phyloP scores from a whole-genome alignment of 2,329 filamentous ascomycete genomes.

The Nannizziopsis barbatae region DNA sequence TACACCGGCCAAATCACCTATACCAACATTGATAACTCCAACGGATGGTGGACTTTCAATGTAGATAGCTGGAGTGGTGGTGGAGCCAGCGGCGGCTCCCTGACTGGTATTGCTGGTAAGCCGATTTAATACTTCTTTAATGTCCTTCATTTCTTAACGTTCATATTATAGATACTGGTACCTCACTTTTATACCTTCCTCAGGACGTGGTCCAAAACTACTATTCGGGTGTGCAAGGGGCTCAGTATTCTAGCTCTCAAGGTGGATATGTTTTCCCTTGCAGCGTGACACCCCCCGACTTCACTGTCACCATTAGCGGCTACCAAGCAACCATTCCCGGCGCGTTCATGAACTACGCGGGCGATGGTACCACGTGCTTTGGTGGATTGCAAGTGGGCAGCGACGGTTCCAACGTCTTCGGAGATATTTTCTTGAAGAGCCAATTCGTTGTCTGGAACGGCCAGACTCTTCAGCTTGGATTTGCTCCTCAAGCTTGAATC shows the following conservation, averaged over 20 bases:
- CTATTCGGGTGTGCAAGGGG: slow-evolving; percentile 47
- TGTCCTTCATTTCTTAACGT: background rate
- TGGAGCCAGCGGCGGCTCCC: slow-evolving; percentile 13
- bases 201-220: slow-evolving; percentile 46
- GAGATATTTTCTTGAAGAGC: slow-evolving; percentile 49
- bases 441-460: slow-evolving; percentile 50
- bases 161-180: slow-evolving; percentile 49
- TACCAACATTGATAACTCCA: slow-evolving; percentile 47
- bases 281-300: too few species aligned
- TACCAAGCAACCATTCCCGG: too few species aligned
- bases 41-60: slow-evolving; percentile 58
- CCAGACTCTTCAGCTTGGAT: slow-evolving; percentile 4
- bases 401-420: slow-evolving; percentile 17
- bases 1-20: slow-evolving; percentile 54
- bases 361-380: too few species aligned
- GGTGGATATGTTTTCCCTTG: too few species aligned
- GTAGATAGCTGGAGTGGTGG: slow-evolving; percentile 47
- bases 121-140: slow-evolving; percentile 12
- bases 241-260: slow-evolving; percentile 30
- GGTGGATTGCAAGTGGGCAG: too few species aligned
- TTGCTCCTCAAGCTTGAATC: slow-evolving; percentile 2
- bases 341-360: too few species aligned
- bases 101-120: slow-evolving; percentile 15
- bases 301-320: too few species aligned
- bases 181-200: slow-evolving; percentile 52